Percentiles rank a stretch among this genome's conserved stretches.
Evolutionary conservation across 805 yeast genomes (phyloP).

Genomic region (Metschnikowia colocasiae): DNA sequence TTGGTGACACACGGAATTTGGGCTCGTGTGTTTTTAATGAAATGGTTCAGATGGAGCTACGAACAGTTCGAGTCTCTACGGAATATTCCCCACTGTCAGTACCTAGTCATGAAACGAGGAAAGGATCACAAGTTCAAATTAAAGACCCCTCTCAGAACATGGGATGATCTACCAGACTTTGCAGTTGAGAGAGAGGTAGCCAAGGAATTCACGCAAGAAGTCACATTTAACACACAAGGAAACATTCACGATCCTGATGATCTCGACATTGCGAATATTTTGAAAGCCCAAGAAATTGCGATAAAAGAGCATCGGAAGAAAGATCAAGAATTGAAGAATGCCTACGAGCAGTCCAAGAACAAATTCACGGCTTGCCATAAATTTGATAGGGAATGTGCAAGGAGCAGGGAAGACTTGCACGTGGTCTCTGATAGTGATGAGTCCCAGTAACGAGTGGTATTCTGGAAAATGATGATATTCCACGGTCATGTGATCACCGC

Average conservation of each 20-base stretch:
- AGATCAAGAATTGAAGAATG: slow-evolving; percentile 39
- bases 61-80: slow-evolving; percentile 81
- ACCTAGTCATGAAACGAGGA: slow-evolving; percentile 70
- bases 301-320: slow-evolving; percentile 38
- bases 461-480: neutral
- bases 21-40: slow-evolving; percentile 89
- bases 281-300: slow-evolving; percentile 37
- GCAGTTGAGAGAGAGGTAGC: slow-evolving; percentile 37
- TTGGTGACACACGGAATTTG: slow-evolving; percentile 92
- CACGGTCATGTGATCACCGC: neutral
- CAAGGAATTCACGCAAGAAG: slow-evolving; percentile 36
- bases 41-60: slow-evolving; percentile 92
- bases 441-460: neutral
- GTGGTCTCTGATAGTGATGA: neutral
- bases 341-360: slow-evolving; percentile 26
- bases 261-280: slow-evolving; percentile 35
- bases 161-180: slow-evolving; percentile 58
- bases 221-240: slow-evolving; percentile 33
- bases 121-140: slow-evolving; percentile 50
- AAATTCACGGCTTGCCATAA: slow-evolving; percentile 19
- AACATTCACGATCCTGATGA: slow-evolving; percentile 34
- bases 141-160: slow-evolving; percentile 60
- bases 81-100: slow-evolving; percentile 82
- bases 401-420: slow-evolving; percentile 21
- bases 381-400: slow-evolving; percentile 24